Evolutionary conservation across 2,329 filamentous ascomycete species (phyloP).

Genomic region (Diplodia sapinea): DNA sequence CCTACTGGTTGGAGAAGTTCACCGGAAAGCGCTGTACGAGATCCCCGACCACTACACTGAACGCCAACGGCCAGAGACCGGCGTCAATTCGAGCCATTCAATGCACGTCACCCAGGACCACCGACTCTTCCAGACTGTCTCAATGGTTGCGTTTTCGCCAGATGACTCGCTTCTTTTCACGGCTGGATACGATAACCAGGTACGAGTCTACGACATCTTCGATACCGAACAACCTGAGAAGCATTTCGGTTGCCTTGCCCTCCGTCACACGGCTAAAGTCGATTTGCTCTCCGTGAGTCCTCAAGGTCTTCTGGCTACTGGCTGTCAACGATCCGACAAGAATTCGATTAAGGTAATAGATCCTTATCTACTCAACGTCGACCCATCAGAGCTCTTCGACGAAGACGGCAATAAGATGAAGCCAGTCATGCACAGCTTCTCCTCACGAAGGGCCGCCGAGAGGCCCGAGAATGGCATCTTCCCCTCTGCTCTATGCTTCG

Average conservation of each 20-base stretch:
- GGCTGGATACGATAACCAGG: slow-evolving; percentile 60
- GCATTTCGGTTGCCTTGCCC: not conserved
- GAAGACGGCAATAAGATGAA: slow-evolving; percentile 30
- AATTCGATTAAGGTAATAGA: slow-evolving; percentile 45
- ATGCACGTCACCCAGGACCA: slow-evolving; percentile 58
- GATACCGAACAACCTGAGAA: slow-evolving; percentile 35
- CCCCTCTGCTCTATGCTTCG: slow-evolving; percentile 44
- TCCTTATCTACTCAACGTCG: not conserved
- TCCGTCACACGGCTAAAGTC: slow-evolving; percentile 54
- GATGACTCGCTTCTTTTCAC: slow-evolving; percentile 57
- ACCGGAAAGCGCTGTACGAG: slow-evolving; percentile 54
- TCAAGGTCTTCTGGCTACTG: slow-evolving; percentile 56
- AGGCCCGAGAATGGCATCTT: slow-evolving; percentile 41
- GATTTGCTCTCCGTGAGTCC: slow-evolving; percentile 57
- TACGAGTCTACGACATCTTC: slow-evolving; percentile 51
- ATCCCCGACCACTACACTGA: slow-evolving; percentile 59
- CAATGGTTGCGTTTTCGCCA: slow-evolving; percentile 59
- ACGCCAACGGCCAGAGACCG: slow-evolving; percentile 48
- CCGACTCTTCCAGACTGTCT: slow-evolving; percentile 63
- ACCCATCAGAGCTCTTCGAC: slow-evolving; percentile 25
- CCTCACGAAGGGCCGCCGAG: slow-evolving; percentile 41
- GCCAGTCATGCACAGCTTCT: slow-evolving; percentile 37
- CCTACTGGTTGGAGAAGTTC: slow-evolving; percentile 59
- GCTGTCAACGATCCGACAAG: slow-evolving; percentile 43
- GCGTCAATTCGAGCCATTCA: slow-evolving; percentile 52